phyloP scores from a whole-genome alignment of 805 yeast species.

The Yarrowia hollandica region DNA sequence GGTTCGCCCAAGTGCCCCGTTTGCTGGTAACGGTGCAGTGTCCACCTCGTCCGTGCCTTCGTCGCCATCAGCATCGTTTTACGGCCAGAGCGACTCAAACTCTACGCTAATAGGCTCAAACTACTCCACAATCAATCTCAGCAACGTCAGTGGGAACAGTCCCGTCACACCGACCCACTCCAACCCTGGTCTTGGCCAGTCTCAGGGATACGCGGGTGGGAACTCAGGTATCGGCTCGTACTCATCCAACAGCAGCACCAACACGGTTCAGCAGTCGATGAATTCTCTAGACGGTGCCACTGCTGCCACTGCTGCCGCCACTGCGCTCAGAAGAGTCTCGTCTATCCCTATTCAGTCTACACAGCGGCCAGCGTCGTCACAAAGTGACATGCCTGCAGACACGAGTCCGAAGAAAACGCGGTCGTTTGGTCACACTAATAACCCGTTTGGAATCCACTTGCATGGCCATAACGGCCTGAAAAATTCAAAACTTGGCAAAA shows the following conservation, averaged over 20 bases:
- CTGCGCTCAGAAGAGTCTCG: slow-evolving; percentile 10
- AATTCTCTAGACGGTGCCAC: slow-evolving; percentile 8
- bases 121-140: slow-evolving; percentile 15
- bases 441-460: slow-evolving; percentile 17
- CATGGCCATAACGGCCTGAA: slow-evolving; percentile 20
- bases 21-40: background rate
- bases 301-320: slow-evolving; percentile 28
- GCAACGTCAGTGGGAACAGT: slow-evolving; percentile 8
- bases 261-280: background rate
- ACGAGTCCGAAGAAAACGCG: slow-evolving; percentile 4
- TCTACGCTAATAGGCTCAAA: slow-evolving; percentile 10
- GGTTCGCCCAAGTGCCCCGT: slow-evolving; percentile 8
- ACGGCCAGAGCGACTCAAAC: slow-evolving; percentile 18
- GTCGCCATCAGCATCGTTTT: slow-evolving; percentile 6
- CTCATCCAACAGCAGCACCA: background rate
- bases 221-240: background rate
- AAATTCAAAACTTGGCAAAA: slow-evolving; percentile 22
- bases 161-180: slow-evolving; percentile 3
- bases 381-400: background rate
- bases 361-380: background rate
- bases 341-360: slow-evolving; percentile 26
- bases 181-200: slow-evolving; percentile 2
- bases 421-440: slow-evolving; percentile 9
- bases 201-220: background rate
- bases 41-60: background rate